These are phyloP conservation scores for Vitis hybrid DNA, from an alignment of 177 flowering plant genomes.

Conservation along the genomic window DNA sequence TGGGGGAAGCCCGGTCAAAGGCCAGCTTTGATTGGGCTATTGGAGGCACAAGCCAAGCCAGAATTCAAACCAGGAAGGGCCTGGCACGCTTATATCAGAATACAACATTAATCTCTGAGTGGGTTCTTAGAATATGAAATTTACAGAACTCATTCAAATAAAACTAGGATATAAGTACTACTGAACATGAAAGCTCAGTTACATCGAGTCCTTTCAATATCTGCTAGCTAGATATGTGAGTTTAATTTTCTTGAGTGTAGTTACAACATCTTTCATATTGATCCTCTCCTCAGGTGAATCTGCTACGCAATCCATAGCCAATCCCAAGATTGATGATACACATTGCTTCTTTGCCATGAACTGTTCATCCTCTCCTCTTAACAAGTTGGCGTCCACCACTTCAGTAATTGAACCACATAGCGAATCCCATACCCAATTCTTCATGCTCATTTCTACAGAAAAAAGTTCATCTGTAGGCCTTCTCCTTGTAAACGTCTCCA, in stretches of 20 bases:
- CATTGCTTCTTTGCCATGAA: background rate
- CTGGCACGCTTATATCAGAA: too few species aligned
- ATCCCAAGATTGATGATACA: slow-evolving; percentile 9
- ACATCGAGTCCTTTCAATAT: too few species aligned
- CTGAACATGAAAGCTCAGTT: too few species aligned
- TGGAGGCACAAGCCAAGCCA: too few species aligned
- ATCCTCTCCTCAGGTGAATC: slow-evolving; percentile 2
- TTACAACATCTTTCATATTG: background rate
- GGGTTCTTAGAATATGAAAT: too few species aligned
- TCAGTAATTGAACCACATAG: background rate
- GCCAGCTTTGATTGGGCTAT: too few species aligned
- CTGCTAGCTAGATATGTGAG: too few species aligned
- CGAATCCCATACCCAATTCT: slow-evolving; percentile 5
- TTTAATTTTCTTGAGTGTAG: slow-evolving; percentile 4
- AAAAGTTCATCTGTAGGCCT: slow-evolving; percentile 1
- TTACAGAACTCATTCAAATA: too few species aligned
- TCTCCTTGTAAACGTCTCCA: slow-evolving; percentile 22
- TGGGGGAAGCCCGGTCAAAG: too few species aligned
- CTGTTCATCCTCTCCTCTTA: background rate
- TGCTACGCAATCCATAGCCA: slow-evolving; percentile 15
- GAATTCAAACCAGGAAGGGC: too few species aligned
- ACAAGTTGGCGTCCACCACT: slow-evolving; percentile 11
- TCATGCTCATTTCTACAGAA: background rate
- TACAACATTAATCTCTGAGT: too few species aligned
- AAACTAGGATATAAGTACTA: too few species aligned